Base-by-base conservation (phyloP, 2,329 filamentous ascomycete genomes). In the Calonectria pseudoreteaudii region DNA sequence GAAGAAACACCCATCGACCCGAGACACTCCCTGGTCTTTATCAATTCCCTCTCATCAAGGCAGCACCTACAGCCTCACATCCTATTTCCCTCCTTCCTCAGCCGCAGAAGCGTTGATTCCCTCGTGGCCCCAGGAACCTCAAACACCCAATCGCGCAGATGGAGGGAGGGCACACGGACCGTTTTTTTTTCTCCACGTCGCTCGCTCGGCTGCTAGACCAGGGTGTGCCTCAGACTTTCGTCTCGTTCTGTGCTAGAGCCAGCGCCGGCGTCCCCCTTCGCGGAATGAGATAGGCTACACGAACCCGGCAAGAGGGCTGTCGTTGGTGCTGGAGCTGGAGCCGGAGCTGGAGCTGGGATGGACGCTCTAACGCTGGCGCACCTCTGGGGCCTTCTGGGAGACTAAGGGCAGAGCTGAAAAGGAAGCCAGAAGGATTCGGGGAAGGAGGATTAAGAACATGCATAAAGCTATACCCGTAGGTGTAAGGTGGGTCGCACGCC, bases 191-290 rank as follows among this genome's bases (percentile, higher is more conserved):
- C 10, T 10, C 11, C n/a, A n/a, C n/a, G n/a, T n/a, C n/a, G n/a
- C 38, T 8, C 23, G n/a, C 20, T 34, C 8, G 11, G 56, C 56
- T 60, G n/a, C 56, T 26, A 36, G 66, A 31, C 50, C 28, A 14
- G 53, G 44, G 41, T 70, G 44, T 70, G 56, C 56, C 34, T 70
- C 67, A 36, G 38, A 65, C 38, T 16, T 47, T 62, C 34, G 56
- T 62, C 56, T 38, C 56, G 18, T 44, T 49, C 18, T 38, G 66
- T 34, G 66, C 66, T 68, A 44, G 66, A 23, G 50, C 65, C 52
- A 23, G 38, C 38, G 28, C 41, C n/a, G 34, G n/a, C n/a, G 14
- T 36, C 56, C 11, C 5, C 53, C 31, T n/a, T n/a, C 20, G 2
- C 53, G n/a, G 44, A 47, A 47, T 47, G 44, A 47, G 44, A n/a